Conservation (phyloP, 2,329 filamentous ascomycete species). For the Xylariales sp. region DNA sequence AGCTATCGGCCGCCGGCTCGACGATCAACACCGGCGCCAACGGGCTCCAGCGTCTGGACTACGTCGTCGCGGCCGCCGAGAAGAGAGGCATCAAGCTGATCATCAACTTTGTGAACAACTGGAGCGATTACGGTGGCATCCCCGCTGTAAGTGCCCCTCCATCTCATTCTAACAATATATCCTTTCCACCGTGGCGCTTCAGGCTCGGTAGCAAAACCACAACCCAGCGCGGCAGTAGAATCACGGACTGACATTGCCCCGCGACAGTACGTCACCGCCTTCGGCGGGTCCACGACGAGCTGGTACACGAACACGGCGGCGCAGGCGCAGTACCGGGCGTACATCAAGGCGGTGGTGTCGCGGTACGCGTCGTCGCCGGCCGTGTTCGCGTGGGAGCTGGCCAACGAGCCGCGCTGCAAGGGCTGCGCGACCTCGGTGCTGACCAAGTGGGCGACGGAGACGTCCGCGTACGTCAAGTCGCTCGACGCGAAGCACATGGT, state of each 20-base stretch:
- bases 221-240: not conserved
- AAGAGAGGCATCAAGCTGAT: constrained; percentile 71
- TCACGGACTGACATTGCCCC: constrained; percentile 13
- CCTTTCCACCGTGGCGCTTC: not conserved
- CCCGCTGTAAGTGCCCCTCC: constrained; percentile 53
- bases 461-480: constrained; percentile 71
- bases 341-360: constrained; percentile 61
- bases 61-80: constrained; percentile 70
- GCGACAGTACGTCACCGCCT: constrained; percentile 64
- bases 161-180: not conserved
- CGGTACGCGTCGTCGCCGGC: constrained; percentile 61
- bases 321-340: constrained; percentile 66
- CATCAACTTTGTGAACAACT: constrained; percentile 76
- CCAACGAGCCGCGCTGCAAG: constrained; percentile 68
- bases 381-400: constrained; percentile 67
- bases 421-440: constrained; percentile 66
- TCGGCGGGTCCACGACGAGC: constrained; percentile 62
- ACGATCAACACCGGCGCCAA: constrained; percentile 72
- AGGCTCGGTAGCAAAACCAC: too few relatives aligned
- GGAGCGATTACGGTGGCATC: constrained; percentile 76
- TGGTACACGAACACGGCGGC: constrained; percentile 68
- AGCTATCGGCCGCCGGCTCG: constrained; percentile 60
- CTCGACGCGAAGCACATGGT: constrained; percentile 73
- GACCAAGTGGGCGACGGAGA: constrained; percentile 67
- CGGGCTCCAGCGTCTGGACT: constrained; percentile 73